Conservation (phyloP, 768 basidiomycete genomes). For the Russula sp. region DNA sequence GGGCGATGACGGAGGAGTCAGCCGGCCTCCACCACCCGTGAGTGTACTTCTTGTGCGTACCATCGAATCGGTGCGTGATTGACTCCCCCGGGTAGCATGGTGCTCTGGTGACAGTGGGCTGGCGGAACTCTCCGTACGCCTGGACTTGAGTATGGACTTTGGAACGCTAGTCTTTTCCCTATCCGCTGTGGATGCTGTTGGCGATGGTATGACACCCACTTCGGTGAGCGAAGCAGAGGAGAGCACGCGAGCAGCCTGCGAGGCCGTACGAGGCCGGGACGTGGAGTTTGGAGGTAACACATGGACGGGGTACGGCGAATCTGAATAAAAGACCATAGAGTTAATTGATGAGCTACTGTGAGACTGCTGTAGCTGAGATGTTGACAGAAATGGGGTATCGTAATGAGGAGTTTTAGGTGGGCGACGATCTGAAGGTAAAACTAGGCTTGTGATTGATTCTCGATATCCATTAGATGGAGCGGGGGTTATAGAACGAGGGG, state of each 20-base stretch:
- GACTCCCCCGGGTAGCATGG: slow-evolving; percentile 6
- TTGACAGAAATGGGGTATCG: slow-evolving; percentile 4
- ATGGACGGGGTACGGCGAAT: slow-evolving; percentile 54
- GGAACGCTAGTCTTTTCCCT: slow-evolving; percentile 42
- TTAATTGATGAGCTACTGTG: slow-evolving; percentile 31
- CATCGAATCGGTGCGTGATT: slow-evolving; percentile 12
- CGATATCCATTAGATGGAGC: background rate
- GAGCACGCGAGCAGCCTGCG: slow-evolving; percentile 4
- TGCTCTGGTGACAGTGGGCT: slow-evolving; percentile 53
- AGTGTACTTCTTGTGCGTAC: background rate
- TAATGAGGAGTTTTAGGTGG: background rate
- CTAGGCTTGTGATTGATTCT: slow-evolving; percentile 16
- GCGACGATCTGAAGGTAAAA: slow-evolving; percentile 3
- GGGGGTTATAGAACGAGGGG: background rate
- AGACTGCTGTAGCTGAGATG: slow-evolving; percentile 2
- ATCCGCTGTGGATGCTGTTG: slow-evolving; percentile 27
- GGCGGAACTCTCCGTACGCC: slow-evolving; percentile 58
- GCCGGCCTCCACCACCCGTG: slow-evolving; percentile 5
- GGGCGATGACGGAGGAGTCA: slow-evolving; percentile 8
- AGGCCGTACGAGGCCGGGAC: slow-evolving; percentile 24
- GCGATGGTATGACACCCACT: slow-evolving; percentile 21
- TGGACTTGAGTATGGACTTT: slow-evolving; percentile 67
- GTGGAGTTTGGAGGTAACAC: slow-evolving; percentile 23
- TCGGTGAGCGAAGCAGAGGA: slow-evolving; percentile 18
- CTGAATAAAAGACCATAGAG: slow-evolving; percentile 63